phyloP scores from a whole-genome alignment of 192 early-diverging fungal genomes.

The Ambispora gerdemannii region DNA sequence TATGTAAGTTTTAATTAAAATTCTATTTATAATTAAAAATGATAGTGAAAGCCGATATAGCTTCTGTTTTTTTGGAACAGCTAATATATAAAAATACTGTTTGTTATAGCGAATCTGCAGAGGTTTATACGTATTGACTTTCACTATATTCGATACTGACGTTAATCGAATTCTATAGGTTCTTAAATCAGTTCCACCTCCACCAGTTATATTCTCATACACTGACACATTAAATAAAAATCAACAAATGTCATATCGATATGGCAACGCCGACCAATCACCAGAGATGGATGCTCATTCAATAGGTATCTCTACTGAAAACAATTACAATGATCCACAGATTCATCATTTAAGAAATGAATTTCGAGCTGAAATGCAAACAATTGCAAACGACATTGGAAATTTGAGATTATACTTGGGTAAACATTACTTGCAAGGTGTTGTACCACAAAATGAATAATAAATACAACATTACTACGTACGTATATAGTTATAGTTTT shows the following conservation, averaged over 20 bases:
- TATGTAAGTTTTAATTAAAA: slow-evolving; percentile 7
- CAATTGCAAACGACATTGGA: slow-evolving; percentile 18
- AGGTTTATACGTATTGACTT: too few relatives aligned
- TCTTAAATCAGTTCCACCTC: slow-evolving; percentile 20
- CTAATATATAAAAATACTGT: too few relatives aligned
- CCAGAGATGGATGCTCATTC: background rate
- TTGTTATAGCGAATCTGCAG: too few relatives aligned
- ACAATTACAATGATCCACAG: slow-evolving; percentile 13
- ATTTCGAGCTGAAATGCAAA: slow-evolving; percentile 20
- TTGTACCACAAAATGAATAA: background rate
- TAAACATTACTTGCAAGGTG: slow-evolving; percentile 27
- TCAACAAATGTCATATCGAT: too few relatives aligned
- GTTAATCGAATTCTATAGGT: background rate
- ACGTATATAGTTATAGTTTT: too few relatives aligned
- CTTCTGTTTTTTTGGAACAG: too few relatives aligned
- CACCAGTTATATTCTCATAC: background rate
- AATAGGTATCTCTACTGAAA: too few relatives aligned
- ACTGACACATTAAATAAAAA: background rate
- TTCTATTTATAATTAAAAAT: background rate
- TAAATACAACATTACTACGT: too few relatives aligned
- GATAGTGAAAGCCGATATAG: too few relatives aligned
- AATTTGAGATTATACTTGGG: slow-evolving; percentile 13
- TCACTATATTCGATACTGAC: too few relatives aligned
- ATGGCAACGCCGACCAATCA: background rate
- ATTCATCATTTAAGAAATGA: slow-evolving; percentile 15